Conservation (phyloP, 257 asterid species). For the Solanum sejunctum region DNA sequence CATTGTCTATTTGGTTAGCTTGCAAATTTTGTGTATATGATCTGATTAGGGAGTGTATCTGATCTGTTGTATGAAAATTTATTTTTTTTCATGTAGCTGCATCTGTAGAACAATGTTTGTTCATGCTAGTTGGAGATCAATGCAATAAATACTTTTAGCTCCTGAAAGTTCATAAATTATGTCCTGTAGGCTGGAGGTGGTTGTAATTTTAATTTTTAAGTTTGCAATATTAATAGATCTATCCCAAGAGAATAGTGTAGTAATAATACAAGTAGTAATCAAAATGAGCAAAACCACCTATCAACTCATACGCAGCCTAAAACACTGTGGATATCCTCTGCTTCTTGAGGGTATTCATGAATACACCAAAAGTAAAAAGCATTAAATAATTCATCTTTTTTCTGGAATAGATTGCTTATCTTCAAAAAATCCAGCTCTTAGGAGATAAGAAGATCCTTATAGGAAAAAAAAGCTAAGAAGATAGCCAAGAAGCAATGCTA, state of each 20-base stretch:
- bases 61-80: not conserved
- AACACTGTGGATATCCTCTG: too few species aligned
- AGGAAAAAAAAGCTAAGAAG: not conserved
- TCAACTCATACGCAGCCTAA: too few species aligned
- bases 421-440: not conserved
- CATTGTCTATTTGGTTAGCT: too few species aligned
- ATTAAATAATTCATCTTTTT: too few species aligned
- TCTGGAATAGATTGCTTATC: too few species aligned
- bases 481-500: not conserved
- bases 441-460: not conserved
- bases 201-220: not conserved
- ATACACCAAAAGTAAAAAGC: too few species aligned
- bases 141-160: not conserved
- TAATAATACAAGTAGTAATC: too few species aligned
- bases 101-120: not conserved
- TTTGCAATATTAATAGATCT: not conserved
- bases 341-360: too few species aligned
- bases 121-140: not conserved
- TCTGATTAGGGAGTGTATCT: too few species aligned
- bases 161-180: not conserved
- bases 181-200: not conserved
- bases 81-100: not conserved
- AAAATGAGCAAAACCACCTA: too few species aligned
- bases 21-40: too few species aligned
- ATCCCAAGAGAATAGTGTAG: too few species aligned